Base-by-base conservation (phyloP, 345 rosid genomes). In the Erysimum cheiranthoides region DNA sequence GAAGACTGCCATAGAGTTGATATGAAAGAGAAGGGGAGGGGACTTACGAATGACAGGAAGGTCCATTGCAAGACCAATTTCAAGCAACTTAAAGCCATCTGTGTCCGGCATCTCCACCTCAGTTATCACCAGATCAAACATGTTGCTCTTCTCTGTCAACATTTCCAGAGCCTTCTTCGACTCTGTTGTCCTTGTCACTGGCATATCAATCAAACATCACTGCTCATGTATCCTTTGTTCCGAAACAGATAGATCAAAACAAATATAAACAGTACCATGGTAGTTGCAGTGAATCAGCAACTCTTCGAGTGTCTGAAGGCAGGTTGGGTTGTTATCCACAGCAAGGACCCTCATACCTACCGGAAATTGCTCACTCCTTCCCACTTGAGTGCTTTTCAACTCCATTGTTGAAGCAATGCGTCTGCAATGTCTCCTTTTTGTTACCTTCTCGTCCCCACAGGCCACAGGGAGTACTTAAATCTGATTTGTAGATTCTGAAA, bases 21-120 rank as follows among this genome's bases (percentile, higher is more conserved):
- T 14, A 73, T 16, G 58, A 61, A 61, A 67, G 35, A 1, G 31
- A 54, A 13, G 6, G n/a, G 6, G 25, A 11, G 49, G 16, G 1
- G 21, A 76, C 93, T 59, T 73, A 93, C 97, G 91, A 49, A 93
- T 93, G 43, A 93, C 96, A 27, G 98, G 96, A 85, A 93, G 98
- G 75, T 91, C 97, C 98, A 93, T 93, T 79, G 91, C 98, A 49
- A 93, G 83, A 66, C 98, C 97, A 73, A 70, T 86, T 61, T 93
- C 97, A 68, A 93, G 98, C 60, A 91, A 93, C 68, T 88, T 90
- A 76, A 68, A 92, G 5, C 96, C 97, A 82, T 92, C 96, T 79
- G 88, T 84, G 61, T 90, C 96, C 2, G 96, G 97, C 97, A 92
- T 92, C 68, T 90, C 86, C 31, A 90, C 97, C 81, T 90, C 97